phyloP scores from a whole-genome alignment of 2,329 filamentous ascomycete genomes.

The Didymella segeticola region DNA sequence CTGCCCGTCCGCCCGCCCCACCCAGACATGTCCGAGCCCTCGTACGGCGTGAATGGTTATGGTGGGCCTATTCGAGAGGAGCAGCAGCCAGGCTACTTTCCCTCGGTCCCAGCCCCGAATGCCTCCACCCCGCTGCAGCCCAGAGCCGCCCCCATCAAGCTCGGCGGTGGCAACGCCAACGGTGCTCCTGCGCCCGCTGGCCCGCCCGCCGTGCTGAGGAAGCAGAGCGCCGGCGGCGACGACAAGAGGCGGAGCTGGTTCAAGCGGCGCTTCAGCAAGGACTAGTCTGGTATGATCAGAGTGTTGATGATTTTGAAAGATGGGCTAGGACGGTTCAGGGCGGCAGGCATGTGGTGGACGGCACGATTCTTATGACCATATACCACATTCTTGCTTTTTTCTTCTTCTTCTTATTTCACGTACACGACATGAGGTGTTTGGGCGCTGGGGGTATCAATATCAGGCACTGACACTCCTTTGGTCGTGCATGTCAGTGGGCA shows the following conservation, averaged over 20 bases:
- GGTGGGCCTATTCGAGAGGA: slow-evolving; percentile 53
- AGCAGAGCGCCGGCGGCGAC: slow-evolving; percentile 29
- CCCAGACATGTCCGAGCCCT: slow-evolving; percentile 46
- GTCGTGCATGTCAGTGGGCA: too few relatives aligned
- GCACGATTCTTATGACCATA: slow-evolving; percentile 13
- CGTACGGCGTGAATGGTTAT: slow-evolving; percentile 67
- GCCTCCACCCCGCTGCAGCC: slow-evolving; percentile 16
- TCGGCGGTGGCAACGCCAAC: slow-evolving; percentile 27
- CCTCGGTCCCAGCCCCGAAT: too few relatives aligned
- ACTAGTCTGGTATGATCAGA: slow-evolving; percentile 32
- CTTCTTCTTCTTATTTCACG: background rate
- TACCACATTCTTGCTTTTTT: slow-evolving; percentile 13
- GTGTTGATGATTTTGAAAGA: background rate
- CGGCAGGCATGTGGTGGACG: slow-evolving; percentile 10
- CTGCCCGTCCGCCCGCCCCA: slow-evolving; percentile 51
- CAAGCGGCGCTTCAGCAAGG: slow-evolving; percentile 78
- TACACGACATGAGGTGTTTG: too few relatives aligned
- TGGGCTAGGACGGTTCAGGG: background rate
- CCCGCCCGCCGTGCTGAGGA: slow-evolving; percentile 30
- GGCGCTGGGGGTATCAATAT: too few relatives aligned
- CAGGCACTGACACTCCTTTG: too few relatives aligned
- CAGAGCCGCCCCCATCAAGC: slow-evolving; percentile 31
- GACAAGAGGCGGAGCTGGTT: slow-evolving; percentile 90
- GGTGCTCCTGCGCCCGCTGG: slow-evolving; percentile 17
- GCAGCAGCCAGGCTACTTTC: slow-evolving; percentile 28